phyloP scores from a whole-genome alignment of 768 basidiomycete genomes.

The Boletus tomentosulus region DNA sequence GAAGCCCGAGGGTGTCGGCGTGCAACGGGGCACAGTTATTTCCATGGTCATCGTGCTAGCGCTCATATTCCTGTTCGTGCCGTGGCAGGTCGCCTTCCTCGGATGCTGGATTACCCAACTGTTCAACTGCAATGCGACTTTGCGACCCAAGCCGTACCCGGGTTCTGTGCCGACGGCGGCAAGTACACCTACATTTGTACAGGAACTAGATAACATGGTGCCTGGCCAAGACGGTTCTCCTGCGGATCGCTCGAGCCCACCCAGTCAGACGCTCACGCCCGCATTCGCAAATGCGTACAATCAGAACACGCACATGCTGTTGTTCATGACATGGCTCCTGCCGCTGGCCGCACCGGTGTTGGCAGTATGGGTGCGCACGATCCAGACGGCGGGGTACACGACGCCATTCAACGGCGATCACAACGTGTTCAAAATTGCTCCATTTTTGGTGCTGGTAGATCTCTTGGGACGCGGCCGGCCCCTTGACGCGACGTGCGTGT shows the following conservation, averaged over 20 bases:
- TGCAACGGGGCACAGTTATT: constrained; percentile 46
- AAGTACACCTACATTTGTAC: constrained; percentile 22
- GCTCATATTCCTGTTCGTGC: constrained; percentile 73
- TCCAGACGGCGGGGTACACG: constrained; percentile 72
- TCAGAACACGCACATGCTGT: constrained; percentile 57
- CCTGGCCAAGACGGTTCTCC: constrained; percentile 12
- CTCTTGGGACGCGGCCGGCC: constrained; percentile 51
- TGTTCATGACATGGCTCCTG: constrained; percentile 78
- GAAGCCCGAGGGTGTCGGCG: constrained; percentile 32
- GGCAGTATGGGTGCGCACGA: constrained; percentile 85
- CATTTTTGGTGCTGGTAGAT: constrained; percentile 62
- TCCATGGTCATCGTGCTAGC: constrained; percentile 59
- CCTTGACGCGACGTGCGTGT: constrained; percentile 39
- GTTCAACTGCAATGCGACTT: constrained; percentile 49
- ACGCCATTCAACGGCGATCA: constrained; percentile 84
- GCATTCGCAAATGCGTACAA: constrained; percentile 33
- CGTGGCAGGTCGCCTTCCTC: constrained; percentile 89
- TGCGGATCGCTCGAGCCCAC: neutral
- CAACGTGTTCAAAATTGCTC: constrained; percentile 58
- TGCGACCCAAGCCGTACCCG: constrained; percentile 11
- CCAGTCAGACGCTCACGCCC: neutral
- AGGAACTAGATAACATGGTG: neutral
- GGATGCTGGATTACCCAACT: constrained; percentile 80
- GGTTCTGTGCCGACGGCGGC: constrained; percentile 26
- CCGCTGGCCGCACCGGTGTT: constrained; percentile 76